Conservation (phyloP, 371 early-diverging fungal genomes). For the Sanchytrium tribonematis region DNA sequence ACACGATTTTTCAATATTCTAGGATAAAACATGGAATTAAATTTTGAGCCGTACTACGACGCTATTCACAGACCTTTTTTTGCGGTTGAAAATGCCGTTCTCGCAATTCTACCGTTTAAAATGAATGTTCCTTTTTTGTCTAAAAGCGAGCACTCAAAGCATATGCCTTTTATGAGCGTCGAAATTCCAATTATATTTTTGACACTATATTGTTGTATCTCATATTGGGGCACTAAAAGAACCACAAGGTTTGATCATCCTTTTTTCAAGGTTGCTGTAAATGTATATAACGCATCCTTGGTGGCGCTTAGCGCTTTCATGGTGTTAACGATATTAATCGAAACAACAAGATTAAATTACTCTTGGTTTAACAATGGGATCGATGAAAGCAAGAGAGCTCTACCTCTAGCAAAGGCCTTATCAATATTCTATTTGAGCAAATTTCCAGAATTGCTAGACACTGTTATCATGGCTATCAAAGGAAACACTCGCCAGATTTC, state of each 20-base stretch:
- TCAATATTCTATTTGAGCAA: neutral
- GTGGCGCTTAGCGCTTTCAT: neutral
- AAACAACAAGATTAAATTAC: neutral
- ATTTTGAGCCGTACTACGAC: neutral
- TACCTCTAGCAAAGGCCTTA: neutral
- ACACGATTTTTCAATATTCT: too few relatives aligned
- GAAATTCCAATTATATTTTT: neutral
- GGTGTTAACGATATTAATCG: neutral
- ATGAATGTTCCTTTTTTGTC: neutral
- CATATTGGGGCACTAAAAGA: neutral
- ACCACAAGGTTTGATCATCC: neutral
- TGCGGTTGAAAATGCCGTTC: neutral
- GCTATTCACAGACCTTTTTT: neutral
- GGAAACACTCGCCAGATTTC: conserved; percentile 41
- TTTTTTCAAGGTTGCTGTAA: neutral
- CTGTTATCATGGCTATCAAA: conserved; percentile 43
- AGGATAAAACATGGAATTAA: neutral
- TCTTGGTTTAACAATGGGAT: neutral
- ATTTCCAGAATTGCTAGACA: neutral
- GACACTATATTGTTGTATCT: neutral
- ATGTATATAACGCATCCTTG: neutral
- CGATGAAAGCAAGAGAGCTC: neutral
- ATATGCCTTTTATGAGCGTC: neutral
- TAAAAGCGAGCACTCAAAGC: neutral
- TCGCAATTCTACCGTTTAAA: neutral